Conservation (phyloP, 164 flowering plant species). For the Berberis vulgaris region DNA sequence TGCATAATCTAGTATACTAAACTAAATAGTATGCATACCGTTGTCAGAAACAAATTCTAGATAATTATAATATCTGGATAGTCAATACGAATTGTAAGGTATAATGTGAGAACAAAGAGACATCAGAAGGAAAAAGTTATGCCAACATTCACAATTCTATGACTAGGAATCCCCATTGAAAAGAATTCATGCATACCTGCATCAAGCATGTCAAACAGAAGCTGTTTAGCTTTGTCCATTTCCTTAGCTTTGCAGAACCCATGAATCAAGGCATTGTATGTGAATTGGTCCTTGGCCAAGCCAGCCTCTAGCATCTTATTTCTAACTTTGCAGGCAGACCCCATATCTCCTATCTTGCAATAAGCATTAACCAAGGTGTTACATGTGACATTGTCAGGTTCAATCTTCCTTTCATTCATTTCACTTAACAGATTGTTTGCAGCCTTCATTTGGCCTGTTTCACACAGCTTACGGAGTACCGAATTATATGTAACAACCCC, state of each 20-base stretch:
- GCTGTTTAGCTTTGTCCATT: conserved; percentile 58
- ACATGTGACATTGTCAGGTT: conserved; percentile 80
- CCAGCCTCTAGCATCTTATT: conserved; percentile 66
- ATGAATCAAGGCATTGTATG: conserved; percentile 81
- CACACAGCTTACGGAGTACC: conserved; percentile 73
- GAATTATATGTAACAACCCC: conserved; percentile 72
- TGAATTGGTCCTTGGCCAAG: conserved; percentile 49
- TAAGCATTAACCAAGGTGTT: conserved; percentile 94
- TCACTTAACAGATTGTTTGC: conserved; percentile 68
- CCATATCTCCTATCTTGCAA: conserved; percentile 79
- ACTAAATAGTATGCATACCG: no score
- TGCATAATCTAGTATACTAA: no score
- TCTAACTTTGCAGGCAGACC: conserved; percentile 63
- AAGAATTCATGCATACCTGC: conserved; percentile 21
- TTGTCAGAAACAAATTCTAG: no score
- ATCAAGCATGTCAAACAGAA: conserved; percentile 56
- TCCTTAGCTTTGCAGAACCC: conserved; percentile 68
- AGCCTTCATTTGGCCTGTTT: conserved; percentile 60
- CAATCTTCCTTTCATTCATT: conserved; percentile 64
- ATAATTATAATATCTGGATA: no score
- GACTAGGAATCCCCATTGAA: background rate
- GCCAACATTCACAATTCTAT: no score
- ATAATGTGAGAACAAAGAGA: no score
- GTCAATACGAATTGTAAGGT: no score
- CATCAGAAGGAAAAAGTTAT: no score